Evolutionary conservation across 495 filamentous ascomycete genomes (phyloP).

Genomic region (Xylaria cubensis): DNA sequence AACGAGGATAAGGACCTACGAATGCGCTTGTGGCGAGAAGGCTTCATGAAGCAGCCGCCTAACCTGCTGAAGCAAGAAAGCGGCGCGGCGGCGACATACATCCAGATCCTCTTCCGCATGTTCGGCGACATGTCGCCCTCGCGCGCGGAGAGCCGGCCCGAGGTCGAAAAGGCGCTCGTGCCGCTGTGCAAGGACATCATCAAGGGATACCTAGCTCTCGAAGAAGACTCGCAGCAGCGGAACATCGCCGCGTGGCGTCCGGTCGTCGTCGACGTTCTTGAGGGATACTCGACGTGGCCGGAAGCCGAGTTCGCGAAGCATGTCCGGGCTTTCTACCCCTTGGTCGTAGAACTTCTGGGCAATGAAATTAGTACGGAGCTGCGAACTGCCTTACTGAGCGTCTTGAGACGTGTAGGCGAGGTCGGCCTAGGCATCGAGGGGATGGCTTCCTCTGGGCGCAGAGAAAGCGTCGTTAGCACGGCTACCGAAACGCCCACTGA

Average conservation of each 20-base stretch:
- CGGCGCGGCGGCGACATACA: conserved; percentile 90
- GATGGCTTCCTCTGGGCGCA: conserved; percentile 39
- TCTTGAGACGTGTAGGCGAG: conserved; percentile 84
- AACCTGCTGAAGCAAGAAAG: conserved; percentile 98
- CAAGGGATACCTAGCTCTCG: conserved; percentile 77
- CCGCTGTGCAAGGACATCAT: conserved; percentile 95
- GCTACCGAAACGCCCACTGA: conserved; percentile 32
- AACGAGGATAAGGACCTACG: conserved; percentile 96
- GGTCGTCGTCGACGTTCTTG: conserved; percentile 96
- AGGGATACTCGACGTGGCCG: conserved; percentile 90
- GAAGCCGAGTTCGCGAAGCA: conserved; percentile 81
- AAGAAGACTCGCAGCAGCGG: conserved; percentile 92
- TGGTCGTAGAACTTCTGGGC: conserved; percentile 80
- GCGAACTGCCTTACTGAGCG: conserved; percentile 72
- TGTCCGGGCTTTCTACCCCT: conserved; percentile 81
- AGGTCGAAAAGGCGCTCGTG: conserved; percentile 89
- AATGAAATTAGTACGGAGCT: conserved; percentile 83
- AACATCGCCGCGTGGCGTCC: conserved; percentile 97
- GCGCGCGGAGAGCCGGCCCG: conserved; percentile 73
- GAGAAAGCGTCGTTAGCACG: conserved; percentile 45
- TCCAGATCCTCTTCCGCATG: conserved; percentile 94
- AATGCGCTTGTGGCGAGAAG: conserved; percentile 93
- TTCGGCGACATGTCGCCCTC: conserved; percentile 89
- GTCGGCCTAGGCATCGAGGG: conserved; percentile 72
- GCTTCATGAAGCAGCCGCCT: conserved; percentile 99